Evolutionary conservation across 2,329 filamentous ascomycete species (phyloP), one percentile per base, ranked within the genome.

Genomic region (Diaporthe humulicola): DNA sequence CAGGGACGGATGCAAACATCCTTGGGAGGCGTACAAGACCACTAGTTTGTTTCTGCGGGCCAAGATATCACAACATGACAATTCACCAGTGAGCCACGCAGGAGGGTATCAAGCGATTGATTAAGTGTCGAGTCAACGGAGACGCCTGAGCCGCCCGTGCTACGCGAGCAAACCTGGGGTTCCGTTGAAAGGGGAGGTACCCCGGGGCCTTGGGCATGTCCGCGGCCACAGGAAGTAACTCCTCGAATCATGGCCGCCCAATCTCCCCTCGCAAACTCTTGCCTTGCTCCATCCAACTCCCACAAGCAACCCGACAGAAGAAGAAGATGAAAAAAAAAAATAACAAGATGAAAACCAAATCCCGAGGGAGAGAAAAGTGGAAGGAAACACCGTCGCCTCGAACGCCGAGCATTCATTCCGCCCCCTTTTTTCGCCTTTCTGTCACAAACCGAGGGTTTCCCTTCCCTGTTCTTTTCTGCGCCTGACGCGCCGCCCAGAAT

Each of bases 251-350:
- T 58, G 19, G 56, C 56, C 30, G 56, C 56, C 56, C 33, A 58
- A 58, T 58, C 8, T 17, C 10, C 56, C 48, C 45, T 69, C 64
- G 64, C 64, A 69, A 69, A 69, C 48, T 69, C 45, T 69, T 69
- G 48, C 64, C 64, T 30, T 30, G 60, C 10, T n/a, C 15, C 25
- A 48, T 19, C 33, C 15, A 28, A 61, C 36, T 61, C 38, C 58
- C 38, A 45, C 28, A 40, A 48, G 40, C n/a, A 48, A 17, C 22
- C 60, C 60, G 19, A 14, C 28, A 52, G 48, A 10, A 50, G 48
- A 50, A 50, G 10, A 45, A 6, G 10, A 10, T 22, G 19, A 22
- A 22, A 45, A 52, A 52, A 52, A 14, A 22, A 38, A 19, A 17
- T 19, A n/a, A n/a, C n/a, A n/a, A n/a, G n/a, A n/a, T 33, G n/a